Evolutionary conservation across 2,329 filamentous ascomycete genomes (phyloP).

Genomic region (Myriosclerotinia duriaeana): DNA sequence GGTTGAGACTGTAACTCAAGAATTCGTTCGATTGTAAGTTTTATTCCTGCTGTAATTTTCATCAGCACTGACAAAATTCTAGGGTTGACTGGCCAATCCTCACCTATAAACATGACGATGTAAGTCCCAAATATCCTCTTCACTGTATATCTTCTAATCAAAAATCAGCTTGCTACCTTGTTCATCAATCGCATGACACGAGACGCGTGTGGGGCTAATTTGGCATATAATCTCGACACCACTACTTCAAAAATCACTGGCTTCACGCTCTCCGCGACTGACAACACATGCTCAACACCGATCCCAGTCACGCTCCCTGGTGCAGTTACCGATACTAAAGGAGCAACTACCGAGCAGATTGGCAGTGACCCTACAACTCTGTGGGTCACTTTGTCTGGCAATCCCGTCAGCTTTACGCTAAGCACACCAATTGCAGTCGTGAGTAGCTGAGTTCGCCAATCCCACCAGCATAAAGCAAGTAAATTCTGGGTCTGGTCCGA

Average conservation of each 20-base stretch:
- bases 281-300: conserved; percentile 30
- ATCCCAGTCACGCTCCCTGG: conserved; percentile 43
- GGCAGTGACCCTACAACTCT: conserved; percentile 54
- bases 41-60: not conserved
- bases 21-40: conserved; percentile 25
- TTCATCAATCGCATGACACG: conserved; percentile 51
- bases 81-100: conserved; percentile 51
- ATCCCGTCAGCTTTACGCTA: conserved; percentile 46
- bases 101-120: conserved; percentile 56
- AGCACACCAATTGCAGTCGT: conserved; percentile 23
- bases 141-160: conserved; percentile 22
- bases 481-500: not conserved
- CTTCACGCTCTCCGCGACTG: conserved; percentile 45
- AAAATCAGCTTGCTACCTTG: conserved; percentile 2
- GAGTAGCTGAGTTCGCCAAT: conserved; percentile 8
- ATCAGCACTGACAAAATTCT: not conserved
- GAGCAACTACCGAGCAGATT: conserved; percentile 45
- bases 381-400: conserved; percentile 49
- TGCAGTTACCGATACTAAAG: conserved; percentile 29
- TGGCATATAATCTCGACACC: conserved; percentile 28
- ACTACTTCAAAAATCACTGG: conserved; percentile 30
- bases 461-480: not conserved
- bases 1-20: conserved; percentile 20
- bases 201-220: conserved; percentile 31
- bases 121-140: conserved; percentile 40